These are phyloP conservation scores for Piper longum DNA, from an alignment of 164 flowering plant genomes.

Conservation along the genomic window DNA sequence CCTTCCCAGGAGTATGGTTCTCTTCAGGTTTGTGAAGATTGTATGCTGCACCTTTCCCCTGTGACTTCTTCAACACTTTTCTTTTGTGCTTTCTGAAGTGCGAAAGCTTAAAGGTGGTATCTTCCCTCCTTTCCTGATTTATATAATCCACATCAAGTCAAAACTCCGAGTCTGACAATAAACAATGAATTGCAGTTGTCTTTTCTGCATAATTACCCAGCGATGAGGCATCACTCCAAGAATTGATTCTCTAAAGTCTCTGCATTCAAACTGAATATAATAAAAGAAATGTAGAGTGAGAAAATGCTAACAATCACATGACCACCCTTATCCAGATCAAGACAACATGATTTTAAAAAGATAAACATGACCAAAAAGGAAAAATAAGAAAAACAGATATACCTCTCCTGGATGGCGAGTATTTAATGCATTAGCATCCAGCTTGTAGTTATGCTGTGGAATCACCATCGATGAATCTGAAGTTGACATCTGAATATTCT, in stretches of 20 bases:
- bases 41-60: conserved; percentile 49
- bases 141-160: conserved; percentile 4
- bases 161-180: no score
- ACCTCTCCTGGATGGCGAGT: conserved; percentile 96
- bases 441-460: conserved; percentile 97
- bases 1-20: conserved; percentile 87
- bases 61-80: conserved; percentile 56
- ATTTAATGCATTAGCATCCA: conserved; percentile 82
- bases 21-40: conserved; percentile 81
- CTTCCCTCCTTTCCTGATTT: conserved; percentile 88
- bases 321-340: no score
- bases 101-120: conserved; percentile 61
- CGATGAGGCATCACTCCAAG: conserved; percentile 97
- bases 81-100: conserved; percentile 84
- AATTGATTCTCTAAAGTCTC: conserved; percentile 93
- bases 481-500: conserved; percentile 56
- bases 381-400: background rate
- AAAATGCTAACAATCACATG: no score
- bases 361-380: background rate
- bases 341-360: no score
- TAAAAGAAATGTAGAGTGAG: background rate
- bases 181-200: background rate
- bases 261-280: conserved; percentile 70
- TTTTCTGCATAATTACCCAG: conserved; percentile 44
- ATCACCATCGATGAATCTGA: conserved; percentile 77